phyloP scores from a whole-genome alignment of 2,329 filamentous ascomycete species.

The Cylindrodendrum hubeiense region DNA sequence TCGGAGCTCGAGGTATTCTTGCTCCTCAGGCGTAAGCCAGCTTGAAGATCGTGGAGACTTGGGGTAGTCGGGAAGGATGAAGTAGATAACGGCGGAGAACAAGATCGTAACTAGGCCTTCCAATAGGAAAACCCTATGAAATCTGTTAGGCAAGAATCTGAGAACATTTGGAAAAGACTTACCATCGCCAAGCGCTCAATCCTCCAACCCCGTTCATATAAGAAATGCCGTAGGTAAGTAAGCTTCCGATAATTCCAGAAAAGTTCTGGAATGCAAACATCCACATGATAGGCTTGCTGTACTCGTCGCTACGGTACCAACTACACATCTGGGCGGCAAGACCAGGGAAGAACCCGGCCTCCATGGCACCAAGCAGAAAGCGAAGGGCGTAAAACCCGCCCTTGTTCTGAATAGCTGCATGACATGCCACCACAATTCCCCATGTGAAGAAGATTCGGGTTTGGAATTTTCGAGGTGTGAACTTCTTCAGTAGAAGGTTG shows the following conservation, averaged over 20 bases:
- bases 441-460: constrained; percentile 39
- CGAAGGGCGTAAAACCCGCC: constrained; percentile 15
- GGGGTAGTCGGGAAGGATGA: constrained; percentile 56
- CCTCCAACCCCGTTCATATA: constrained; percentile 44
- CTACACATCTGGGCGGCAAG: constrained; percentile 56
- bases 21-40: constrained; percentile 54
- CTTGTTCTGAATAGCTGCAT: constrained; percentile 16
- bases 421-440: constrained; percentile 49
- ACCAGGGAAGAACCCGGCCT: constrained; percentile 50
- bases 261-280: constrained; percentile 52
- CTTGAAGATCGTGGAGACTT: constrained; percentile 38
- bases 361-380: constrained; percentile 47
- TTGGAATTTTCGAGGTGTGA: constrained; percentile 19
- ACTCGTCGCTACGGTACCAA: constrained; percentile 61
- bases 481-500: constrained; percentile 51
- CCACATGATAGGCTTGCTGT: constrained; percentile 56
- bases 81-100: constrained; percentile 23
- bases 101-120: constrained; percentile 57
- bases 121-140: constrained; percentile 52
- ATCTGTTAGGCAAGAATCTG: too few species aligned
- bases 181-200: constrained; percentile 47
- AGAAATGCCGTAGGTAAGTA: constrained; percentile 47
- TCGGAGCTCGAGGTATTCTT: constrained; percentile 54
- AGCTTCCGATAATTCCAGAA: constrained; percentile 50
- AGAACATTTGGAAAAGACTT: too few species aligned